These are phyloP conservation scores for Fusarium protoensiforme DNA, from an alignment of 2,329 filamentous ascomycete genomes.

Conservation along the genomic window DNA sequence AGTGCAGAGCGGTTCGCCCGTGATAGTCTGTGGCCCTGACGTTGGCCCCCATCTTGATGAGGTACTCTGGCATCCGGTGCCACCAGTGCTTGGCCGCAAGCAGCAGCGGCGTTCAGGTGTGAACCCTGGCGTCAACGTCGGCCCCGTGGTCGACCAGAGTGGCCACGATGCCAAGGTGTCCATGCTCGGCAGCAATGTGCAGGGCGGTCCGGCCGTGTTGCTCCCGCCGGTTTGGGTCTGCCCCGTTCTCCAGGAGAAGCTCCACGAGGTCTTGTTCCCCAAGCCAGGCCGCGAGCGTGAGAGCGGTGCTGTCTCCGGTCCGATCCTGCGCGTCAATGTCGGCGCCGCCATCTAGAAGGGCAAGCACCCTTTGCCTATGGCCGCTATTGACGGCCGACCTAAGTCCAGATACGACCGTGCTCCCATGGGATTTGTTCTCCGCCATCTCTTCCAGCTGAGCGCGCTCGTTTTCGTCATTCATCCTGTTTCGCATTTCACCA, in stretches of 20 bases:
- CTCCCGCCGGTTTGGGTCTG: conserved; percentile 10
- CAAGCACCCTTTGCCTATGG: conserved; percentile 7
- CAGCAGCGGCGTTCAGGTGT: conserved; percentile 19
- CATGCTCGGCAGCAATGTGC: conserved; percentile 12
- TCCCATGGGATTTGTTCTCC: conserved; percentile 22
- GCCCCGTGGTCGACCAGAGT: conserved; percentile 10
- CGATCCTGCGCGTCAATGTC: conserved; percentile 18
- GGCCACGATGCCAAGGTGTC: neutral
- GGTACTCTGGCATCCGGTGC: conserved; percentile 1
- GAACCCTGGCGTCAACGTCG: conserved; percentile 1
- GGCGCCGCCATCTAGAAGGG: conserved; percentile 9
- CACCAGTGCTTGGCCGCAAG: conserved; percentile 11
- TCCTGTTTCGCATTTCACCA: neutral
- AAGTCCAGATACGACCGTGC: conserved; percentile 21
- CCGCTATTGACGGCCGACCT: conserved; percentile 27
- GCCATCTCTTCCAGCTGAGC: conserved; percentile 22
- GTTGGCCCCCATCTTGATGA: conserved; percentile 9
- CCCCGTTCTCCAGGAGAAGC: conserved; percentile 18
- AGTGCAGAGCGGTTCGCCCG: conserved; percentile 17
- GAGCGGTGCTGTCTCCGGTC: conserved; percentile 14
- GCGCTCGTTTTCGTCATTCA: conserved; percentile 6
- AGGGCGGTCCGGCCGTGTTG: conserved; percentile 13
- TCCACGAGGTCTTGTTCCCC: conserved; percentile 1
- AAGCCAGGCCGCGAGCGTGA: conserved; percentile 16
- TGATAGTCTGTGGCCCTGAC: conserved; percentile 19